A percentile compares a stretch with the other conserved stretches of the same genome.
phyloP scores from a whole-genome alignment of 257 asterid species.

The Ophiorrhiza pumila region DNA sequence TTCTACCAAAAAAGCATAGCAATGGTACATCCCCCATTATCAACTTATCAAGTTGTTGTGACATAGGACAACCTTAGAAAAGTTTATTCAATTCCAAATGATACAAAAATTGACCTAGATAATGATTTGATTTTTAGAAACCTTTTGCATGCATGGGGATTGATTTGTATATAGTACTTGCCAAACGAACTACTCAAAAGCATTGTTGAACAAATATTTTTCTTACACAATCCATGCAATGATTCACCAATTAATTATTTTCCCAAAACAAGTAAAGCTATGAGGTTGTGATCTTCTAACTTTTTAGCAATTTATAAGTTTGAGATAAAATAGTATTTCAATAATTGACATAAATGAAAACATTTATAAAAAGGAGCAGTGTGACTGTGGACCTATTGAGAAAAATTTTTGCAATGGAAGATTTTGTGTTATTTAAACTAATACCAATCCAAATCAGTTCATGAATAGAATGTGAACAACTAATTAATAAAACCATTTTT shows the following conservation, averaged over 20 bases:
- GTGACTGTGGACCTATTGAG: too few relatives aligned
- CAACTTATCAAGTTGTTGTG: background rate
- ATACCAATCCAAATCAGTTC: too few relatives aligned
- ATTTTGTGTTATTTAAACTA: too few relatives aligned
- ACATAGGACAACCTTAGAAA: background rate
- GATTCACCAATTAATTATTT: slow-evolving; percentile 11
- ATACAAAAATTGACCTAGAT: background rate
- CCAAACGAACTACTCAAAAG: background rate
- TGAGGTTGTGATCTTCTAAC: background rate
- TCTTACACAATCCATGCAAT: slow-evolving; percentile 4
- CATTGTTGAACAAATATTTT: background rate
- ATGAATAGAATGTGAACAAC: too few relatives aligned
- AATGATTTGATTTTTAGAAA: background rate
- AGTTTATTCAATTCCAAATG: background rate
- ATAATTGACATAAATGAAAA: too few relatives aligned
- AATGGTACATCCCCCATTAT: background rate
- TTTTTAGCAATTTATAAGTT: background rate
- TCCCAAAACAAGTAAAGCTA: background rate
- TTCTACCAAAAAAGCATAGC: too few relatives aligned
- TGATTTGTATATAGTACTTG: background rate
- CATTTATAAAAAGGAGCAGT: too few relatives aligned
- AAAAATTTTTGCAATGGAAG: too few relatives aligned
- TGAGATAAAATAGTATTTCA: too few relatives aligned
- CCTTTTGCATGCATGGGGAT: background rate
- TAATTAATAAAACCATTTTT: too few relatives aligned